phyloP scores from a whole-genome alignment of 768 basidiomycete genomes.

The Boletus insuetus region DNA sequence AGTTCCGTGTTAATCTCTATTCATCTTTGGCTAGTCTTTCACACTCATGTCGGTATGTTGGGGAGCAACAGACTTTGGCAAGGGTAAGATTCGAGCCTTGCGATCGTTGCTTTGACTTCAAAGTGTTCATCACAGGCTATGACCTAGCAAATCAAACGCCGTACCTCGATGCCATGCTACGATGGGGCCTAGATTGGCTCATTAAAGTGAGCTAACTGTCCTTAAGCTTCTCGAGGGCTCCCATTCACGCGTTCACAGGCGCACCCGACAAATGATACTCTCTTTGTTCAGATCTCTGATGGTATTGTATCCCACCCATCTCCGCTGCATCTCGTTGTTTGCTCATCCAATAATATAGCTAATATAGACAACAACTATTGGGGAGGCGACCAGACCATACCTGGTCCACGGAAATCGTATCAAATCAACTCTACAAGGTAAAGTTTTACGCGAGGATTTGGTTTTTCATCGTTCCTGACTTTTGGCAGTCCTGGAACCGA shows the following conservation, averaged over 20 bases:
- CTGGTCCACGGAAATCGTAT: slow-evolving; percentile 69
- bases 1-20: background rate
- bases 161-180: slow-evolving; percentile 87
- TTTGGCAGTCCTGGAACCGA: slow-evolving; percentile 75
- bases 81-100: slow-evolving; percentile 43
- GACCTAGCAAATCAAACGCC: slow-evolving; percentile 82
- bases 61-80: slow-evolving; percentile 83
- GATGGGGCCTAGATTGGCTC: slow-evolving; percentile 91
- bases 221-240: background rate
- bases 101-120: background rate
- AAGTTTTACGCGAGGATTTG: background rate
- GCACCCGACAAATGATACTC: slow-evolving; percentile 67
- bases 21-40: slow-evolving; percentile 52
- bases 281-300: slow-evolving; percentile 76
- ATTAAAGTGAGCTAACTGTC: slow-evolving; percentile 60
- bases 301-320: slow-evolving; percentile 33
- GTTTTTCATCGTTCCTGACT: background rate
- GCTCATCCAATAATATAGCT: slow-evolving; percentile 34
- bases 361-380: slow-evolving; percentile 77
- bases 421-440: slow-evolving; percentile 69
- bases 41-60: slow-evolving; percentile 85
- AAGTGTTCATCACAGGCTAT: slow-evolving; percentile 50
- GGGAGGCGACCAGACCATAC: slow-evolving; percentile 83
- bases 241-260: slow-evolving; percentile 46
- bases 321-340: background rate